phyloP scores from a whole-genome alignment of 2,329 filamentous ascomycete species.

The Fusarium hainanense region DNA sequence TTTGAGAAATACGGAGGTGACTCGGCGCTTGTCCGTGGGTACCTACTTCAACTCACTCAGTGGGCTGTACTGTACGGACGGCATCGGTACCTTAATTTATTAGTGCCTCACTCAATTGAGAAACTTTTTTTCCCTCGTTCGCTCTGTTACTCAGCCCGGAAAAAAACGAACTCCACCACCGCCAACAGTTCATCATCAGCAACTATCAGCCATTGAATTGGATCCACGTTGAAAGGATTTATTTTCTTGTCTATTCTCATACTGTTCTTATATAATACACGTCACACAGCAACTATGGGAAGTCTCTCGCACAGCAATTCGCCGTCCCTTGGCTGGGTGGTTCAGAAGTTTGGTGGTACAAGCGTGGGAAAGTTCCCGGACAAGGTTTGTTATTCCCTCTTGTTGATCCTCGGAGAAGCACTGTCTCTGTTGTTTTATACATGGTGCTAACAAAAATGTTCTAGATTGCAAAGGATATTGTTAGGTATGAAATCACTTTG shows the following conservation, averaged over 20 bases:
- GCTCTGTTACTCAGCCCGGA: conserved; percentile 39
- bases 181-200: not conserved
- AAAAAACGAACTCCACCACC: conserved; percentile 38
- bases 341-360: conserved; percentile 96
- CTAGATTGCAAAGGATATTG: conserved; percentile 58
- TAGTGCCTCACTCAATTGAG: conserved; percentile 38
- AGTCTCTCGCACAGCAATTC: conserved; percentile 51
- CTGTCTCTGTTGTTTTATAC: conserved; percentile 9
- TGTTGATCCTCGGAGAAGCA: not conserved
- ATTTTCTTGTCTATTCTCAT: not conserved
- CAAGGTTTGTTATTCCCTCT: conserved; percentile 60
- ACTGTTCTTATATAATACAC: not conserved
- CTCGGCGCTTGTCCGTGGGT: conserved; percentile 38
- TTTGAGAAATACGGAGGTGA: conserved; percentile 18
- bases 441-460: conserved; percentile 14
- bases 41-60: not conserved
- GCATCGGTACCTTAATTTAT: conserved; percentile 12
- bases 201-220: conserved; percentile 1
- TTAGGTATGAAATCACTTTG: conserved; percentile 50
- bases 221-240: conserved; percentile 1
- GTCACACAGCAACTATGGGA: conserved; percentile 45
- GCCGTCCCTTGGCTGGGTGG: conserved; percentile 73
- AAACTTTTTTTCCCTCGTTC: conserved; percentile 23
- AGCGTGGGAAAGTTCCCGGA: conserved; percentile 93
- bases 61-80: conserved; percentile 3